Evolutionary conservation across 306 rosid genomes (phyloP).

Genomic region (Quercus bicolor): DNA sequence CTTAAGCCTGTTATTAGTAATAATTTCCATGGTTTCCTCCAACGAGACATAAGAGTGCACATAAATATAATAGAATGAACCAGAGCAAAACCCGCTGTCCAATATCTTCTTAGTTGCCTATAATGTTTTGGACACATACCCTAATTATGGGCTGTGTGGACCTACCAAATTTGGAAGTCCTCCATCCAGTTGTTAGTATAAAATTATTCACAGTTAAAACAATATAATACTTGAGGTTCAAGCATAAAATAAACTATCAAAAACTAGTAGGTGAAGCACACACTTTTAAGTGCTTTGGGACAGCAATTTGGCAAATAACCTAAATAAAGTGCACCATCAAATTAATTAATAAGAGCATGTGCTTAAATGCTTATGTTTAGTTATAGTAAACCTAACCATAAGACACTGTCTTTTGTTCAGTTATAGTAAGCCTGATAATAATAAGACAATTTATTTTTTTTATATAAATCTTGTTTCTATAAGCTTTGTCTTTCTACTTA

Average conservation of each 20-base stretch:
- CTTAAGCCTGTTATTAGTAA: too few relatives aligned
- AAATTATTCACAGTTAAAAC: neutral
- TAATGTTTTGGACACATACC: too few relatives aligned
- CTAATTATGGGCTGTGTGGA: neutral
- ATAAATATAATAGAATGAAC: neutral
- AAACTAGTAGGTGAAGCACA: neutral
- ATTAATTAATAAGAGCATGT: slow-evolving; percentile 21
- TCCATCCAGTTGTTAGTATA: neutral
- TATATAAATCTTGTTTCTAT: slow-evolving; percentile 2
- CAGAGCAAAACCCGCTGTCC: too few relatives aligned
- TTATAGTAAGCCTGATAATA: slow-evolving; percentile 8
- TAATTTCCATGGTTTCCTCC: neutral
- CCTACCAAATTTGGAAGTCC: neutral
- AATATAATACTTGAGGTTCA: neutral
- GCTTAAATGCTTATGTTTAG: slow-evolving; percentile 8
- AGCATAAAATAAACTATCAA: neutral
- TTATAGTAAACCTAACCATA: slow-evolving; percentile 16
- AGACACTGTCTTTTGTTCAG: slow-evolving; percentile 16
- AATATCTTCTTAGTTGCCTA: too few relatives aligned
- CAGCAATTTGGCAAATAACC: too few relatives aligned
- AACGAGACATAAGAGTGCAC: neutral
- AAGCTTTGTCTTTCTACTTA: neutral
- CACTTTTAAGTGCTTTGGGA: neutral
- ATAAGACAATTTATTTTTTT: slow-evolving; percentile 24
- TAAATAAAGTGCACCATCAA: neutral